These are phyloP conservation scores for Penicillium janthinellum DNA, from an alignment of 2,329 filamentous ascomycete genomes.

Conservation along the genomic window DNA sequence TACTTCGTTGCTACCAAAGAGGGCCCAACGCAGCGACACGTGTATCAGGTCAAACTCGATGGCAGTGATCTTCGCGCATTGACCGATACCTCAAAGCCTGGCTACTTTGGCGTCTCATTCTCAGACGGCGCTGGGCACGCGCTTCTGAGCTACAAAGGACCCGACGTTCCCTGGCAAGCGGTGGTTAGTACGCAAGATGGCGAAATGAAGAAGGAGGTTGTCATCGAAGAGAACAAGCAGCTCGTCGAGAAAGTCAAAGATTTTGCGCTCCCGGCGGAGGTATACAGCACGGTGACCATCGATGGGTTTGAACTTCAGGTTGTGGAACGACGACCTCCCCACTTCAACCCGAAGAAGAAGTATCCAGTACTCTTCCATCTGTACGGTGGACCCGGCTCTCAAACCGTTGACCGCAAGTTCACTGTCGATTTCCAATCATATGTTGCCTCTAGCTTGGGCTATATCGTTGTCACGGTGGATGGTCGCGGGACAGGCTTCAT, in stretches of 20 bases:
- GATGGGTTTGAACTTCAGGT: conserved; percentile 73
- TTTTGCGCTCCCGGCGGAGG: conserved; percentile 78
- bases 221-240: conserved; percentile 75
- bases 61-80: conserved; percentile 72
- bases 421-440: conserved; percentile 87
- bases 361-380: conserved; percentile 95
- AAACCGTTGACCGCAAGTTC: conserved; percentile 80
- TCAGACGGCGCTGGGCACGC: conserved; percentile 80
- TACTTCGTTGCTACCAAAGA: conserved; percentile 90
- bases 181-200: conserved; percentile 81
- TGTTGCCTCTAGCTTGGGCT: conserved; percentile 80
- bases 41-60: conserved; percentile 86
- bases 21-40: conserved; percentile 83
- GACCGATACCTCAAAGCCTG: conserved; percentile 71
- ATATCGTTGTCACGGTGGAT: conserved; percentile 93
- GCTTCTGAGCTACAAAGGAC: conserved; percentile 81
- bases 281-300: conserved; percentile 83
- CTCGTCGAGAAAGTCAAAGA: conserved; percentile 70
- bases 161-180: conserved; percentile 86
- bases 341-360: conserved; percentile 79
- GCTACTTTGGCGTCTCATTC: conserved; percentile 81
- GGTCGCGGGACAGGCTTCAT: conserved; percentile 89
- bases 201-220: conserved; percentile 63
- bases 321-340: conserved; percentile 83
- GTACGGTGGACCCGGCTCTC: conserved; percentile 93